phyloP scores from a whole-genome alignment of 2,329 filamentous ascomycete species.

The Calonectria pseudoreteaudii region DNA sequence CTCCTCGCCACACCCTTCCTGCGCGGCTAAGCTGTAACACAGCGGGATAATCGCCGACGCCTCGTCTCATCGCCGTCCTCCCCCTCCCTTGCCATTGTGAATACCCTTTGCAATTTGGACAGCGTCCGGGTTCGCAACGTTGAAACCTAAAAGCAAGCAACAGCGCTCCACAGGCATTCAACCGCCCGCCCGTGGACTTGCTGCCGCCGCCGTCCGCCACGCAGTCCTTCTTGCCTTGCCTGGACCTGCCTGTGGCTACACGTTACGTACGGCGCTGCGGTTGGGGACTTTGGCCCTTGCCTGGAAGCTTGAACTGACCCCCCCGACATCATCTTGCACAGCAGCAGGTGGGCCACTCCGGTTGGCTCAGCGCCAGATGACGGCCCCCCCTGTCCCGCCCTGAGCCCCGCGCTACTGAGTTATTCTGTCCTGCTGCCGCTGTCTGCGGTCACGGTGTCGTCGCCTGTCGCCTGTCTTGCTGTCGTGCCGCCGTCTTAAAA shows the following conservation, averaged over 20 bases:
- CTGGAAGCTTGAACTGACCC: constrained; percentile 23
- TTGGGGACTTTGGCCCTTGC: constrained; percentile 18
- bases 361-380: constrained; percentile 48
- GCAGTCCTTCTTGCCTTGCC: constrained; percentile 4
- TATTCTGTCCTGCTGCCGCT: constrained; percentile 38
- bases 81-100: neutral
- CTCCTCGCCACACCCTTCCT: neutral
- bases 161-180: constrained; percentile 19
- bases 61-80: neutral
- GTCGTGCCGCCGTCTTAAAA: constrained; percentile 42
- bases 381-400: constrained; percentile 44
- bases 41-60: neutral
- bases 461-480: constrained; percentile 34
- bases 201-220: constrained; percentile 9
- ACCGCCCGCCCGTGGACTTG: constrained; percentile 9
- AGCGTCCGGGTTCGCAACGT: constrained; percentile 3
- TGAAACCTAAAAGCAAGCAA: constrained; percentile 19
- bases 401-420: constrained; percentile 46
- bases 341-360: constrained; percentile 41
- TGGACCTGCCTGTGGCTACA: constrained; percentile 7
- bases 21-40: neutral
- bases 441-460: constrained; percentile 41
- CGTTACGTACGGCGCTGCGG: constrained; percentile 12
- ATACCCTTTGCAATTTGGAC: neutral
- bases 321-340: constrained; percentile 31